Percentiles rank a stretch among this genome's conserved stretches.
These are phyloP conservation scores for Labyrinthula sp. DNA, from an alignment of 352 stramenopile genomes.

Conservation along the genomic window DNA sequence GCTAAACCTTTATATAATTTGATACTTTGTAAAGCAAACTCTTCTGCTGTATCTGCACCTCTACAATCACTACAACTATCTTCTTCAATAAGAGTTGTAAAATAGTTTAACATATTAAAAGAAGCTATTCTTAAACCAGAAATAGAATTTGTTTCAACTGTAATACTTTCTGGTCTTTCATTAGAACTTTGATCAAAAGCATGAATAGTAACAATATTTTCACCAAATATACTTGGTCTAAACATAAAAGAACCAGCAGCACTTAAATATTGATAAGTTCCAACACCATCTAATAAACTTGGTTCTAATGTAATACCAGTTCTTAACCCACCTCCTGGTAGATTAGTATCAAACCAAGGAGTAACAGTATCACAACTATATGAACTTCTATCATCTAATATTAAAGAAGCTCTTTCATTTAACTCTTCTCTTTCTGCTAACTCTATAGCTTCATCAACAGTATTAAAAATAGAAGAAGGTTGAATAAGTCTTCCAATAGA, in stretches of 20 bases:
- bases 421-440: too few relatives aligned
- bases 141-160: too few relatives aligned
- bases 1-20: constrained; percentile 9
- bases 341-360: too few relatives aligned
- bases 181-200: constrained; percentile 1
- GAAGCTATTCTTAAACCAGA: constrained; percentile 5
- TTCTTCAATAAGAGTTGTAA: constrained; percentile 5
- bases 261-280: background rate
- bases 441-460: constrained; percentile 1
- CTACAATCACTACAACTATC: constrained; percentile 5
- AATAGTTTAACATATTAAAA: constrained; percentile 24
- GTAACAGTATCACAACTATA: too few relatives aligned
- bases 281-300: background rate
- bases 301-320: background rate
- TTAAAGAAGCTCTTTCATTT: too few relatives aligned
- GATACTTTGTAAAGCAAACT: constrained; percentile 15
- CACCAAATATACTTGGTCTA: constrained; percentile 1
- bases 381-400: too few relatives aligned
- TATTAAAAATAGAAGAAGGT: background rate
- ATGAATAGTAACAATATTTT: background rate
- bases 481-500: background rate
- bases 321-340: too few relatives aligned
- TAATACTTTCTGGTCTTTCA: constrained; percentile 10
- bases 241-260: background rate
- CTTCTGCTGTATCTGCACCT: constrained; percentile 7